Base-by-base conservation (phyloP, 805 yeast genomes). In the Saccharomycopsis oosterbeekiorum region DNA sequence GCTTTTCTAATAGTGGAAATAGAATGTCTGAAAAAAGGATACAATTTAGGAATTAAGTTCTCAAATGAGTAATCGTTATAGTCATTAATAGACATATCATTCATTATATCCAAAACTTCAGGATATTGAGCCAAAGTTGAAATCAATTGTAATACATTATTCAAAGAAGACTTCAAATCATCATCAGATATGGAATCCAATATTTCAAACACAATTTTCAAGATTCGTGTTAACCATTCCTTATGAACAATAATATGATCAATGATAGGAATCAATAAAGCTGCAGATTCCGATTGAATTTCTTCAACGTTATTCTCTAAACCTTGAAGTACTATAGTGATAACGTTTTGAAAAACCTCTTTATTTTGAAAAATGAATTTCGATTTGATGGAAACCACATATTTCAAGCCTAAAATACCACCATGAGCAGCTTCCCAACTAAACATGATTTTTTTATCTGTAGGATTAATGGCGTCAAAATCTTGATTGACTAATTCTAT, bases 371-470 rank as follows among this genome's bases (percentile, higher is more conserved):
- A 76, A 24, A 93, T 75, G n/a, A 91, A 79, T 65, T 88, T 94
- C 0, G 90, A 84, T 67, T 96, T 80, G 2, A 93, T 90, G 63
- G 96, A 86, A 11, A 93, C 99, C 67, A 94, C 85, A 72, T 94
- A 94, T 59, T 96, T 78, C 59, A 94, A 76, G 0, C 98, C 99
- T 12, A 94, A 80, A 85, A 94, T 84, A 57, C 98, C 99, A 67
- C 98, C 99, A 76, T 94, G 99, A 62, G 94, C 88, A 2, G 97
- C 98, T 70, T 96, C 97, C 99, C 99, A 94, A 60, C 91, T 80
- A 2, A 21, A 26, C 2, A 86, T 83, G 17, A 75, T 69, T 54
- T 79, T 75, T 12, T 76, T 71, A 1, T 76, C 83, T 24, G 81
- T 67, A 1, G 61, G 37, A 55, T 64, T 41, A 34, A 71, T 59